Evolutionary conservation across 2,329 filamentous ascomycete species (phyloP).

Genomic region (Samsoniella hepiali): DNA sequence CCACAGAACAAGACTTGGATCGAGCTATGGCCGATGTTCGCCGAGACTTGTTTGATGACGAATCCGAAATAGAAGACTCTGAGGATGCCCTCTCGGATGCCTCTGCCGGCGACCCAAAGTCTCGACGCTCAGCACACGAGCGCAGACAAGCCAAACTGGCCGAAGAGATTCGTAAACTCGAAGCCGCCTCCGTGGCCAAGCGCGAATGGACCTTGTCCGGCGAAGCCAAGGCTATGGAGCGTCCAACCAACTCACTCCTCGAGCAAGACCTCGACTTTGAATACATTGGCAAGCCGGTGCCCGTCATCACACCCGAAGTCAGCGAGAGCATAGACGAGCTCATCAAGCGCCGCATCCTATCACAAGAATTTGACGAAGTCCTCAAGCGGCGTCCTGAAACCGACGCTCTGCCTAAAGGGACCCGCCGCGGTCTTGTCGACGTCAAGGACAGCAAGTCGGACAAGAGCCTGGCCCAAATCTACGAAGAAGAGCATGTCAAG

Average conservation of each 20-base stretch:
- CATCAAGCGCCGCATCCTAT: conserved; percentile 88
- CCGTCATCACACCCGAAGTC: conserved; percentile 87
- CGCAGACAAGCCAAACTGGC: conserved; percentile 79
- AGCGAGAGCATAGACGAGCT: conserved; percentile 89
- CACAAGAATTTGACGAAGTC: conserved; percentile 89
- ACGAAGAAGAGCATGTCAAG: conserved; percentile 88
- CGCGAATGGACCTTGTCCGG: conserved; percentile 87
- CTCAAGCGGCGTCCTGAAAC: conserved; percentile 76
- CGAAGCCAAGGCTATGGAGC: conserved; percentile 77
- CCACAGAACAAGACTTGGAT: conserved; percentile 66
- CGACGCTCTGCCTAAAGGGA: conserved; percentile 55
- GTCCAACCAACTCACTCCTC: conserved; percentile 86
- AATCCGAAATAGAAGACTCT: conserved; percentile 61
- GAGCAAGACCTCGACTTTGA: conserved; percentile 97
- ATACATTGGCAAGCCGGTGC: conserved; percentile 88
- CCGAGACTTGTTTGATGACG: conserved; percentile 84
- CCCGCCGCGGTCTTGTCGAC: conserved; percentile 71
- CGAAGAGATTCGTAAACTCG: conserved; percentile 87
- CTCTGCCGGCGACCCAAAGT: conserved; percentile 66
- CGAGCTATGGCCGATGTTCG: conserved; percentile 83
- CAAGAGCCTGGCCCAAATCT: conserved; percentile 85
- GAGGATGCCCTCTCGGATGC: conserved; percentile 52
- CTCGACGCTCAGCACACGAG: conserved; percentile 80
- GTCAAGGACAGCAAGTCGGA: conserved; percentile 85
- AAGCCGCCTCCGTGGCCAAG: conserved; percentile 84